Percentiles rank a stretch among this genome's conserved stretches.
Conservation (phyloP, 1,139 yeast species). For the Hyphopichia pseudoburtonii region DNA sequence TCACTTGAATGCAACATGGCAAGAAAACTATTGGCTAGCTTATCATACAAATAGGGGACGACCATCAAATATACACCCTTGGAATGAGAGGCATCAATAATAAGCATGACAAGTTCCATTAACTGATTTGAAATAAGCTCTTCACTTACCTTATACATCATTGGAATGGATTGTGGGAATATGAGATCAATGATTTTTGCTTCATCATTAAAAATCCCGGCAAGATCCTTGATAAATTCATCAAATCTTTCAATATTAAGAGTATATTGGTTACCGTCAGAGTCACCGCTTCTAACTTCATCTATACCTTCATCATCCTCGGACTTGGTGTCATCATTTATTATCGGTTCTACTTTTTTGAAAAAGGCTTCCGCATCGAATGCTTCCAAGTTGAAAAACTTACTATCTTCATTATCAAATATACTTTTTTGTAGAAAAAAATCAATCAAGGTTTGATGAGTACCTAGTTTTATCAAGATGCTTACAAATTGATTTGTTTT, state of each 20-base stretch:
- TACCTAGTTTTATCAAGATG: slow-evolving; percentile 37
- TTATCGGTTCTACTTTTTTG: slow-evolving; percentile 3
- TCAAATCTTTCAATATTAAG: slow-evolving; percentile 21
- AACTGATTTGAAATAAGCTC: slow-evolving; percentile 45
- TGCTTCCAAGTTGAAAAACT: slow-evolving; percentile 30
- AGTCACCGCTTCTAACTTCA: background rate
- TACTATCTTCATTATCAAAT: slow-evolving; percentile 37
- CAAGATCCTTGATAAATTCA: slow-evolving; percentile 25
- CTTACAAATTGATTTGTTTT: slow-evolving; percentile 34
- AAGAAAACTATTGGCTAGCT: slow-evolving; percentile 26
- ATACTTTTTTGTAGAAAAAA: slow-evolving; percentile 47
- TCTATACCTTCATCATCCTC: slow-evolving; percentile 8
- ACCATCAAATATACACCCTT: slow-evolving; percentile 25
- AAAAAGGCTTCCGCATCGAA: slow-evolving; percentile 23
- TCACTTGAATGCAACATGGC: slow-evolving; percentile 24
- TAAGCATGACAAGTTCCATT: slow-evolving; percentile 31
- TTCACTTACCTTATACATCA: slow-evolving; percentile 51
- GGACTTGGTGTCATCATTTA: background rate
- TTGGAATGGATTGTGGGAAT: slow-evolving; percentile 42
- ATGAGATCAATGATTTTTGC: slow-evolving; percentile 37
- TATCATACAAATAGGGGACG: slow-evolving; percentile 35
- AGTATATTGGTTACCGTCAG: slow-evolving; percentile 7
- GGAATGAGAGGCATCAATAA: slow-evolving; percentile 30
- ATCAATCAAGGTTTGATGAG: slow-evolving; percentile 46
- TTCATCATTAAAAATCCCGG: slow-evolving; percentile 36